Conservation (phyloP, 2,329 filamentous ascomycete genomes). For the Pseudogymnoascus sp. region DNA sequence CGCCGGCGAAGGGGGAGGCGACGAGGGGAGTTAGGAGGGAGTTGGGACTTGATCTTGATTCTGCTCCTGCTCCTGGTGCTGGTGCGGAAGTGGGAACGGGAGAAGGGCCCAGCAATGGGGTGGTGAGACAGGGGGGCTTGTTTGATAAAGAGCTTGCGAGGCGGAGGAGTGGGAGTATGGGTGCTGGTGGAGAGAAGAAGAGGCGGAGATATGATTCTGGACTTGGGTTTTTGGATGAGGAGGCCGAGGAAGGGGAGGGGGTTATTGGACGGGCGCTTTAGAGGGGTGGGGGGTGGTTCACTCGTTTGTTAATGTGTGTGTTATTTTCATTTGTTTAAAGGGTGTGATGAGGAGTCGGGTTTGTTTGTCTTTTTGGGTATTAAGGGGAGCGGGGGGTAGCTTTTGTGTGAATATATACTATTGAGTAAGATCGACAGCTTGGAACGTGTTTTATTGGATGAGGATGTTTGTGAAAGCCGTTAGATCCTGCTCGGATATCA, state of each 20-base stretch:
- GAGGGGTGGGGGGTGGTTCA: neutral
- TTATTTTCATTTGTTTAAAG: neutral
- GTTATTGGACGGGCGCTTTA: neutral
- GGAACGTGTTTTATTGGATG: no score
- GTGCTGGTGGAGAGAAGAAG: slow-evolving; percentile 29
- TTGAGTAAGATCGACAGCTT: no score
- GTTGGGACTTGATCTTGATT: neutral
- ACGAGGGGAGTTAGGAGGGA: neutral
- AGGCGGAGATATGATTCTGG: slow-evolving; percentile 48
- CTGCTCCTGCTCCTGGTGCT: neutral
- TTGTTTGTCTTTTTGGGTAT: neutral
- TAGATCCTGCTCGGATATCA: no score
- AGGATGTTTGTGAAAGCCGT: no score
- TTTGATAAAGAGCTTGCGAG: slow-evolving; percentile 18
- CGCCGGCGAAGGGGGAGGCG: neutral
- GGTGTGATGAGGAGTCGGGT: neutral
- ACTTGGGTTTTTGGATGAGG: slow-evolving; percentile 48
- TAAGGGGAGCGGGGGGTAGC: neutral
- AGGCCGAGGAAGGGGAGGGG: slow-evolving; percentile 30
- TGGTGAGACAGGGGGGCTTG: slow-evolving; percentile 20
- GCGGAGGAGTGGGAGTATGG: neutral
- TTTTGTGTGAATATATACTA: neutral
- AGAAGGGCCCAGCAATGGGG: neutral
- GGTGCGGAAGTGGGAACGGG: neutral
- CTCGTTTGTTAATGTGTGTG: neutral